These are phyloP conservation scores for Fusarium oligoseptatum DNA, from an alignment of 2,329 filamentous ascomycete species.

Conservation along the genomic window DNA sequence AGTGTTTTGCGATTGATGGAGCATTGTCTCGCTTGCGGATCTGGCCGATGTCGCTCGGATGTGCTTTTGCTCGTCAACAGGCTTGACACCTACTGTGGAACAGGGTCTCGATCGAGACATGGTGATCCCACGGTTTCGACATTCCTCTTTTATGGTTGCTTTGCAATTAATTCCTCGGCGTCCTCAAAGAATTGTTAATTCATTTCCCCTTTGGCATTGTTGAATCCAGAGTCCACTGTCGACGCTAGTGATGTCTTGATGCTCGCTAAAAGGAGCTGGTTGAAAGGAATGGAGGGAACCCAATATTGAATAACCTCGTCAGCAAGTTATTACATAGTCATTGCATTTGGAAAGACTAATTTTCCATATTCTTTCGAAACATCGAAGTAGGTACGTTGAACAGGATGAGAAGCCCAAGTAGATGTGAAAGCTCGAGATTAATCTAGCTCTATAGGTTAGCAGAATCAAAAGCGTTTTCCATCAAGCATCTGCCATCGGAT, in stretches of 20 bases:
- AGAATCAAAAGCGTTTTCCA: not conserved
- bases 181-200: not conserved
- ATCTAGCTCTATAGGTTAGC: not conserved
- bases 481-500: not conserved
- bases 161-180: not conserved
- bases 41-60: not conserved
- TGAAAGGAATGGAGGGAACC: not conserved
- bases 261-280: not conserved
- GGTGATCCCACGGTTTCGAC: no score
- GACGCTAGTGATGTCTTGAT: not conserved
- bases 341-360: no score
- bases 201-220: not conserved
- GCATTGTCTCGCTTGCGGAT: not conserved
- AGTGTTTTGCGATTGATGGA: not conserved
- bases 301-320: not conserved
- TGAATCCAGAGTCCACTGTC: not conserved
- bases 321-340: not conserved
- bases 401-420: no score
- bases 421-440: no score
- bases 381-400: no score
- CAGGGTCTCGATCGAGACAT: not conserved
- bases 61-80: not conserved
- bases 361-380: no score
- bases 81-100: not conserved
- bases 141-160: not conserved